A percentile compares a stretch with the other conserved stretches of the same genome.
These are phyloP conservation scores for Arthrobotrys musiformis DNA, from an alignment of 2,329 filamentous ascomycete genomes.

Conservation along the genomic window DNA sequence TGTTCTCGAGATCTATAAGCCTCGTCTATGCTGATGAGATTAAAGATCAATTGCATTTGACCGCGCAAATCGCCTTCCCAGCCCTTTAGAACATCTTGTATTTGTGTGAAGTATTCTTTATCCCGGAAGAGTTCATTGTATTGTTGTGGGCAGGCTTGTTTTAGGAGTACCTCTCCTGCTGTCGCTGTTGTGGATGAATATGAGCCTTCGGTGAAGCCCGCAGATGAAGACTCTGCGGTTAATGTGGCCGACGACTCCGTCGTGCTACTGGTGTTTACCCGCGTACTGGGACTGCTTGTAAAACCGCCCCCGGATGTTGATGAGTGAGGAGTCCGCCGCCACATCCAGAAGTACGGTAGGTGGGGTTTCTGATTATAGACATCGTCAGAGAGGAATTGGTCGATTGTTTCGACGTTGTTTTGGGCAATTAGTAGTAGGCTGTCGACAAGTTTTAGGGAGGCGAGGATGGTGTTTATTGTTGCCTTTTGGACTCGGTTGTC, in stretches of 20 bases:
- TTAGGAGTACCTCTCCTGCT: neutral
- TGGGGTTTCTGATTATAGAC: conserved; percentile 42
- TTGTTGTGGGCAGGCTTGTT: conserved; percentile 31
- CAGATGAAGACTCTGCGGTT: neutral
- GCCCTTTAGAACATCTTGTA: conserved; percentile 24
- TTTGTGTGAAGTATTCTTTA: conserved; percentile 41
- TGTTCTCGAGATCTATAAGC: conserved; percentile 57
- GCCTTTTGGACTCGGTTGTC: conserved; percentile 54
- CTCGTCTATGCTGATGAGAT: conserved; percentile 58
- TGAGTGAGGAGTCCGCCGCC: neutral
- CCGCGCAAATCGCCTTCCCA: conserved; percentile 48
- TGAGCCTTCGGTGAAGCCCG: neutral
- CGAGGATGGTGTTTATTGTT: conserved; percentile 53
- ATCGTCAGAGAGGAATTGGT: conserved; percentile 39
- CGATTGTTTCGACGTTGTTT: conserved; percentile 49
- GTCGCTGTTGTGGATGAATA: neutral
- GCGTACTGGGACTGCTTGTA: neutral
- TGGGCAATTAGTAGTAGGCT: conserved; percentile 43
- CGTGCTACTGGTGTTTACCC: neutral
- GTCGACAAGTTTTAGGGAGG: conserved; percentile 51
- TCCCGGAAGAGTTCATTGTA: conserved; percentile 31
- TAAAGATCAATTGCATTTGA: conserved; percentile 55
- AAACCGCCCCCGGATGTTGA: neutral
- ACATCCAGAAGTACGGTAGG: conserved; percentile 46
- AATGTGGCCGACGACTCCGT: neutral